Conservation (phyloP, 257 asterid genomes). For the Euphrasia confusa region DNA sequence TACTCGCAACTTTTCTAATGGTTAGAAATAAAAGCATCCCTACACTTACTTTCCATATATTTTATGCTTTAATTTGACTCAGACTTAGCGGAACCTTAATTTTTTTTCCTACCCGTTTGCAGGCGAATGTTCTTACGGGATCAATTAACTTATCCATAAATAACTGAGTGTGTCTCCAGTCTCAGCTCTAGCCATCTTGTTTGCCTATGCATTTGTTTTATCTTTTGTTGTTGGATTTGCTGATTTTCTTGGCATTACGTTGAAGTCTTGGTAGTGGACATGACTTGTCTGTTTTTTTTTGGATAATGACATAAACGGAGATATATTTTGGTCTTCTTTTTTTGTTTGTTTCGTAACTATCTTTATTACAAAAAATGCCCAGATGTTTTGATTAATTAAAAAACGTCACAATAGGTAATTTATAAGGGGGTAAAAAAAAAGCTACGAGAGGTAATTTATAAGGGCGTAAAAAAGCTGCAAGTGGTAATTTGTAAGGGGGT, state of each 20-base stretch:
- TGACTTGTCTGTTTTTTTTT: neutral
- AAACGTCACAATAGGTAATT: too few species aligned
- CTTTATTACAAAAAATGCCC: too few species aligned
- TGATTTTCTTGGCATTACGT: conserved; percentile 49
- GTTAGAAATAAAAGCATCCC: conserved; percentile 33
- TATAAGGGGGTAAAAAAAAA: too few species aligned
- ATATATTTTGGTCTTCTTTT: too few species aligned
- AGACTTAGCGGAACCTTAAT: neutral
- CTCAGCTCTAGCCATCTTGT: conserved; percentile 58
- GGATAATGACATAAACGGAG: too few species aligned
- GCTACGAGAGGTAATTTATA: too few species aligned
- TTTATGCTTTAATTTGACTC: neutral
- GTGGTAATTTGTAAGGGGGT: too few species aligned
- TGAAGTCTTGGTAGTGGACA: conserved; percentile 71
- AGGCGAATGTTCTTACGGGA: conserved; percentile 87
- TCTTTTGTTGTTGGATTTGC: conserved; percentile 49
- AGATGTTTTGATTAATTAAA: too few species aligned
- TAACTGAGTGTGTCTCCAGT: conserved; percentile 53
- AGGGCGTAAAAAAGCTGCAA: too few species aligned
- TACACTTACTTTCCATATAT: neutral
- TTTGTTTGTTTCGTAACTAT: too few species aligned
- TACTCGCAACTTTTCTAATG: conserved; percentile 82
- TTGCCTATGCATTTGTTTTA: conserved; percentile 48
- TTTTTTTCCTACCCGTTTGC: conserved; percentile 24
- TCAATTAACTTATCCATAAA: conserved; percentile 68